Conservation (phyloP, 805 yeast genomes). For the Lachancea nothofagi region DNA sequence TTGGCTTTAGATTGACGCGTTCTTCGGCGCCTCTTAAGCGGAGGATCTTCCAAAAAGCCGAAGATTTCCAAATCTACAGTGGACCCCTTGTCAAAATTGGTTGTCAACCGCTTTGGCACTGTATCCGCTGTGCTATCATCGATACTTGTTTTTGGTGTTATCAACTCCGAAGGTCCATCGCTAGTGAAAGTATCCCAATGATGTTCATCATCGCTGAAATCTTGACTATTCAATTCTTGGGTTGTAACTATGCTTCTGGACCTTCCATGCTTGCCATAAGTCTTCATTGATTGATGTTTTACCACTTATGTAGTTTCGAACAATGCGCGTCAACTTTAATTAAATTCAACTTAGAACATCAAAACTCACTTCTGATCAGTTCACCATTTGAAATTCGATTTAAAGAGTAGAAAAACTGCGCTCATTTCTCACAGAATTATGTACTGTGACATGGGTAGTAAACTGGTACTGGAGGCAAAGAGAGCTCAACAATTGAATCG, state of each 20-base stretch:
- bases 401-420: conserved; percentile 1
- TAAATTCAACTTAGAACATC: no score
- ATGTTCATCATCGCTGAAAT: conserved; percentile 21
- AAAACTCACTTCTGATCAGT: no score
- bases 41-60: conserved; percentile 14
- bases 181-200: background rate
- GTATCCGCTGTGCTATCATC: background rate
- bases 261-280: conserved; percentile 21
- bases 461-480: conserved; percentile 80
- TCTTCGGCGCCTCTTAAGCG: conserved; percentile 18
- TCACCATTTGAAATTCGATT: no score
- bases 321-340: background rate
- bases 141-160: conserved; percentile 6
- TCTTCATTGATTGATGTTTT: conserved; percentile 12
- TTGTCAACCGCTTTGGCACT: background rate
- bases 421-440: conserved; percentile 34
- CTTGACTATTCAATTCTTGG: conserved; percentile 7
- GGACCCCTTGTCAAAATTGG: background rate
- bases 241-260: conserved; percentile 1
- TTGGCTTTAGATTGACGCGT: conserved; percentile 2
- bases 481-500: conserved; percentile 58
- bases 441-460: conserved; percentile 87
- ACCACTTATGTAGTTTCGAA: background rate
- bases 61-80: conserved; percentile 18
- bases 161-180: background rate